Percentiles rank a stretch among this genome's conserved stretches.
phyloP scores from a whole-genome alignment of 2,329 filamentous ascomycete genomes.

The Apiospora hydei region DNA sequence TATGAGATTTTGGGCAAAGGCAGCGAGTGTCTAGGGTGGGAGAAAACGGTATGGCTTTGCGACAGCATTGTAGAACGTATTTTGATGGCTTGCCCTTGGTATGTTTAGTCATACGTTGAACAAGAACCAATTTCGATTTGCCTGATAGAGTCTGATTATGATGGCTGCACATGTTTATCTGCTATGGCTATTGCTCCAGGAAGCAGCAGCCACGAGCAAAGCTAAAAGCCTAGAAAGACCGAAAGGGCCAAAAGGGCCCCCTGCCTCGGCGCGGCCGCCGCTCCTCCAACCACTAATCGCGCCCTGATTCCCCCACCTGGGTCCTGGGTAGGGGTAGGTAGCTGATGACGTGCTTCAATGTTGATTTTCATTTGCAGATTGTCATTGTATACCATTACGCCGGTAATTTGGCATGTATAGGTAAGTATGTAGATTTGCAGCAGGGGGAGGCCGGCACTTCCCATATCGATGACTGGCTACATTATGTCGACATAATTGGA shows the following conservation, averaged over 20 bases:
- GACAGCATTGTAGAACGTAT: neutral
- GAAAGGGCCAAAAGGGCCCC: neutral
- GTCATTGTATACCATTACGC: neutral
- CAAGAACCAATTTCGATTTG: neutral
- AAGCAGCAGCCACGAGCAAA: neutral
- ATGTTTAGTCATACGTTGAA: neutral
- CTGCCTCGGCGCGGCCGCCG: neutral
- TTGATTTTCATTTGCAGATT: neutral
- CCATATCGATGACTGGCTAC: slow-evolving; percentile 3
- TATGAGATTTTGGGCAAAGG: neutral
- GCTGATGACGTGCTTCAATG: slow-evolving; percentile 8
- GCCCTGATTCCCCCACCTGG: slow-evolving; percentile 1
- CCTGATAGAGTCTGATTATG: neutral
- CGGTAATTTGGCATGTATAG: neutral
- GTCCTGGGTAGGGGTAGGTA: too few species aligned
- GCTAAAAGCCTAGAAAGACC: slow-evolving; percentile 4
- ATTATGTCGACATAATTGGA: too few species aligned
- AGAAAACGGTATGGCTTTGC: neutral
- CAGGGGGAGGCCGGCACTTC: neutral
- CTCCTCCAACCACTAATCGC: slow-evolving; percentile 4
- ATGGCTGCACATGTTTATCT: slow-evolving; percentile 6
- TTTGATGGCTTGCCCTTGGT: neutral
- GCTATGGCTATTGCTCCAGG: neutral
- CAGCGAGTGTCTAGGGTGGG: neutral
- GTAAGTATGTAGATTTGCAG: neutral